Conservation (phyloP, 2,329 filamentous ascomycete genomes). For the Trichoderma cornu-damae region DNA sequence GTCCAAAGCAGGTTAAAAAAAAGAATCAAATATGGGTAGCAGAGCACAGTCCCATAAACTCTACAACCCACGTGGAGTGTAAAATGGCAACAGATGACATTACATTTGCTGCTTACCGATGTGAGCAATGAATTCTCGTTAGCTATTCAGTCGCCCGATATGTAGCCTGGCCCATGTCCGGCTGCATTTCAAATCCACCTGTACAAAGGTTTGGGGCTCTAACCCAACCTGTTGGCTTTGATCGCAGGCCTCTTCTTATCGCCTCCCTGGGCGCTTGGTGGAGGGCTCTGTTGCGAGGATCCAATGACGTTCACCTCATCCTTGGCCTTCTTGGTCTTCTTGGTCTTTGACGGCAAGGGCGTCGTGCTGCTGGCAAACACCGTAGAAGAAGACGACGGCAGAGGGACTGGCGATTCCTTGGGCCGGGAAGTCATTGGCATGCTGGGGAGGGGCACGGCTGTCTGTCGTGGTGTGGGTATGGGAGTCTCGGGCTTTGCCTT, state of each 20-base stretch:
- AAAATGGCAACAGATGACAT: not conserved
- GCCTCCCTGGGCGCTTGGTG: constrained; percentile 22
- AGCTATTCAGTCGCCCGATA: not conserved
- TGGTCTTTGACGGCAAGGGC: constrained; percentile 25
- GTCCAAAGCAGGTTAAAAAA: not conserved
- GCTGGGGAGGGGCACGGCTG: constrained; percentile 33
- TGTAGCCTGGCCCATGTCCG: not conserved
- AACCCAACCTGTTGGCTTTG: constrained; percentile 5
- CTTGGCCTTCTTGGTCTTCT: constrained; percentile 31
- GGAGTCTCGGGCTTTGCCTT: constrained; percentile 27
- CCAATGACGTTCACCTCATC: constrained; percentile 22
- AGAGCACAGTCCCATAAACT: not conserved
- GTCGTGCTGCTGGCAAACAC: constrained; percentile 18
- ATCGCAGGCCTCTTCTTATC: constrained; percentile 14
- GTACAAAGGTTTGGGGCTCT: not conserved
- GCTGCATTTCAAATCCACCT: not conserved
- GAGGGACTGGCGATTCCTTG: constrained; percentile 26
- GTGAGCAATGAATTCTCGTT: not conserved
- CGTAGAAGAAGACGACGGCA: constrained; percentile 20
- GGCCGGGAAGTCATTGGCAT: constrained; percentile 31
- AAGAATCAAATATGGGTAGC: not conserved
- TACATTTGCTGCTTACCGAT: not conserved
- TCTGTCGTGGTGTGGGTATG: constrained; percentile 28
- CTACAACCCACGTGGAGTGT: not conserved
- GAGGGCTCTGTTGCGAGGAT: constrained; percentile 21